Evolutionary conservation across 2,329 filamentous ascomycete species (phyloP), one percentile per base, ranked within the genome.

Genomic region (Aspergillus pseudonomiae): DNA sequence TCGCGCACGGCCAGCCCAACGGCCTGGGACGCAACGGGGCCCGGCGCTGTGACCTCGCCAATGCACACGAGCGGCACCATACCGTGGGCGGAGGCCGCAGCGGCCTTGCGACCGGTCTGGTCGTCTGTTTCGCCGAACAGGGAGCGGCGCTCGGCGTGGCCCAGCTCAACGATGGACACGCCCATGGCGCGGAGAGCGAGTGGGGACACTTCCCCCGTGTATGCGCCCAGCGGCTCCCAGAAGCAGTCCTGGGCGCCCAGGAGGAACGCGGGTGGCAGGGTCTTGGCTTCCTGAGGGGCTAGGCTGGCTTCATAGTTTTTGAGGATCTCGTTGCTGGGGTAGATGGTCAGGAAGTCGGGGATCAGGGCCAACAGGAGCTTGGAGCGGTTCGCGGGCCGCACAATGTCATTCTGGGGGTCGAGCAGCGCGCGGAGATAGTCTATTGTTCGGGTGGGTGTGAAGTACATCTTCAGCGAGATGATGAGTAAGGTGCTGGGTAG

Each of bases 61-160:
- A 96, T 87, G 77, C 93, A 96, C 1, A 96, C 86, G 1, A 96
- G 83, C 3, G 93, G 92, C 0, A 91, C 81, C 82, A 96, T 86
- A 6, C 88, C 88, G 71, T 93, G 89, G 5, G 86, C 79, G 19
- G 85, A 87, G 1, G 87, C 87, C 0, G 91, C 91, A 0, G 83
- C 84, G 0, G 91, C 91, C 78, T 95, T 95, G 64, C 80, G 84
- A 0, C 88, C 88, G 0, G 90, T 86, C 48, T 83, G 80, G 19
- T 81, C 84, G 70, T 95, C 90, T n/a, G 88, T 91, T 81, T 96
- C 92, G 19, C 85, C 85, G 71, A 94, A 93, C 24, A 92, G 75
- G 2, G 87, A 79, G 57, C 91, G 83, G 6, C 92, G 85, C 78
- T 96, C 93, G 1, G 92, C 92, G 74, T 96, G 93, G 1, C 91